These are phyloP conservation scores for Aspergillus uvarum DNA, from an alignment of 2,329 filamentous ascomycete genomes.

Conservation along the genomic window DNA sequence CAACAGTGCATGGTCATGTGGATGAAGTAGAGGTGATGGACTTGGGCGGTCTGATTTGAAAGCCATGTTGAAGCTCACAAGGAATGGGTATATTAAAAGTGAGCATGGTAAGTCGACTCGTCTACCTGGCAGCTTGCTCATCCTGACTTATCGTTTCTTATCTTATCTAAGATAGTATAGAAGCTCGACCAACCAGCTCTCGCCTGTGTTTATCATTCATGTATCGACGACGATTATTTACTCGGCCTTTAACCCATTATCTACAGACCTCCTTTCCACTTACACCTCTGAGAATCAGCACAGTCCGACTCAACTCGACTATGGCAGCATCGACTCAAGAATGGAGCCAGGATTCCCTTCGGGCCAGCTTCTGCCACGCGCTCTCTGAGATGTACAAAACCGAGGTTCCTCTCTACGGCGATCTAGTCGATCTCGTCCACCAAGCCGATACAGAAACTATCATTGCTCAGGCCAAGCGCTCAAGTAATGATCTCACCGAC, in stretches of 20 bases:
- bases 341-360: conserved; percentile 26
- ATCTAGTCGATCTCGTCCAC: conserved; percentile 33
- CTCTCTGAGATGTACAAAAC: conserved; percentile 38
- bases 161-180: background rate
- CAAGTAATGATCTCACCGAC: conserved; percentile 9
- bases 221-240: background rate
- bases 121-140: too few relatives aligned
- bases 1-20: background rate
- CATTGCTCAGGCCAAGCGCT: background rate
- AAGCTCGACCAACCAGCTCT: background rate
- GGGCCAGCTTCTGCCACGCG: conserved; percentile 32
- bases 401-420: conserved; percentile 36
- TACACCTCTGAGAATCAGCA: background rate
- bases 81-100: background rate
- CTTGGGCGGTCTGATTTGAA: background rate
- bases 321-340: background rate
- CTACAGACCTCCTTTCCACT: background rate
- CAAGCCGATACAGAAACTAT: conserved; percentile 28
- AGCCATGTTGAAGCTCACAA: background rate
- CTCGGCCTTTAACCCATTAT: background rate
- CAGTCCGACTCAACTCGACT: background rate
- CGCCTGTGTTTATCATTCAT: background rate
- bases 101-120: background rate
- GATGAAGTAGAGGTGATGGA: background rate
- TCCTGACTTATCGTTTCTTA: background rate